Evolutionary conservation across 768 basidiomycete genomes (phyloP), one percentile per base, ranked within the genome.

Genomic region (Phylloporus sp.): DNA sequence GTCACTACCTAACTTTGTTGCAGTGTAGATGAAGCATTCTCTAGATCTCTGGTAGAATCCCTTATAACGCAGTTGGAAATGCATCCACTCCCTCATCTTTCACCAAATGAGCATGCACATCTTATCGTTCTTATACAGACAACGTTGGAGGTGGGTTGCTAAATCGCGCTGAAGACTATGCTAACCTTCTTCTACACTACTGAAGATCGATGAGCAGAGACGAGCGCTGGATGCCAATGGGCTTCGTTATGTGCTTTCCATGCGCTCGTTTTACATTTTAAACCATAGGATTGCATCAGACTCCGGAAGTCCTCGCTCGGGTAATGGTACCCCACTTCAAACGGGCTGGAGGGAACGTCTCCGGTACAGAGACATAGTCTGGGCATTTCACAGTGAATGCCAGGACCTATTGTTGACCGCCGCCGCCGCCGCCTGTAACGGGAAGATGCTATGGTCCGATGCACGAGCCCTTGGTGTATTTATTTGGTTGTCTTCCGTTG

Each of bases 311-410:
- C 79, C 80, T 31, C 64, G 68, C 22, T 78, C 78, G 8, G 73
- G 68, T 2, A 74, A 66, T 29, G 57, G 67, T 2, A 64, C 73
- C 13, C 73, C 73, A n/a, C 71, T 72, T 31, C 72, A 71, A 55
- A 77, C 80, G 35, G 82, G 78, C 26, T 76, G 81, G 59, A 74
- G 91, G 59, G 83, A 86, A 62, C 80, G 91, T n/a, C 76, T 95
- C 42, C 82, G 91, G 20, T 94, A 88, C 68, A 83, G 97, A 29
- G 95, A 99, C 67, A 91, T 97, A 74, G 78, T 97, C 24, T 99
- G 95, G 95, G 95, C 95, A 0, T 95, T 88, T 65, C 89, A 97
- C 60, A 97, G 94, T 63, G 93, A 97, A 69, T 91, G 85, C 62
- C 94, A 99, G 61, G 91, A 88, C 16, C 67, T 97, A 40, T 69